Evolutionary conservation across 495 filamentous ascomycete genomes (phyloP).

Genomic region (Aspergillus heteromorphus): DNA sequence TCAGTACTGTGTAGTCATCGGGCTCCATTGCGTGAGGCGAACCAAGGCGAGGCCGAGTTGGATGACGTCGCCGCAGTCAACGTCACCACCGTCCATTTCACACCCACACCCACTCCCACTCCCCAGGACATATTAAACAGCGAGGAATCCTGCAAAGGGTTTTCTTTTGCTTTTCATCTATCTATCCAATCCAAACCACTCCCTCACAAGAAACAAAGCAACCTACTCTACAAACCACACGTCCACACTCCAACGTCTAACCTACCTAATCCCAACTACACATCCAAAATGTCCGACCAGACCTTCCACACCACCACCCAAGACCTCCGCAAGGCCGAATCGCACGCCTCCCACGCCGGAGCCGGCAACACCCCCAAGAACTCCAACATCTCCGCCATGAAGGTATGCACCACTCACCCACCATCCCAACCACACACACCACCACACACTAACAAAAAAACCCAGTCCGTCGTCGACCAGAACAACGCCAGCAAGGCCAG

Average conservation of each 20-base stretch:
- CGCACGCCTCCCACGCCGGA: conserved; percentile 34
- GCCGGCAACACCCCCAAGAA: conserved; percentile 38
- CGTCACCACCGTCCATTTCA: background rate
- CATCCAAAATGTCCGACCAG: conserved; percentile 40
- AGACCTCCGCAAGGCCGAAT: conserved; percentile 49
- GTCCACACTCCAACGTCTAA: background rate
- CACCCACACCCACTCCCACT: too few species aligned
- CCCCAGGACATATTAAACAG: conserved; percentile 1
- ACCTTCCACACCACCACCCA: conserved; percentile 50
- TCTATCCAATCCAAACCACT: background rate
- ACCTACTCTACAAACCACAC: background rate
- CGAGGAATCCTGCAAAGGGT: too few species aligned
- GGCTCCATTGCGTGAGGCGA: background rate
- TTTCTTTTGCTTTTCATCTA: too few species aligned
- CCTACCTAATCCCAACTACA: background rate
- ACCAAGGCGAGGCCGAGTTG: background rate
- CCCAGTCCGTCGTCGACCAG: conserved; percentile 44
- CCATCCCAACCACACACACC: background rate
- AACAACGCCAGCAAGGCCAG: conserved; percentile 49
- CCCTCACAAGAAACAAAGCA: background rate
- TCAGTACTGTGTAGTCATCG: too few species aligned
- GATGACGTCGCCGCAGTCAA: background rate
- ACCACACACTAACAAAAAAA: conserved; percentile 1
- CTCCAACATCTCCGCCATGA: conserved; percentile 44
- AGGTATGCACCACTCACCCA: conserved; percentile 22